phyloP scores from a whole-genome alignment of 2,329 filamentous ascomycete genomes.

The Diaporthe citri region DNA sequence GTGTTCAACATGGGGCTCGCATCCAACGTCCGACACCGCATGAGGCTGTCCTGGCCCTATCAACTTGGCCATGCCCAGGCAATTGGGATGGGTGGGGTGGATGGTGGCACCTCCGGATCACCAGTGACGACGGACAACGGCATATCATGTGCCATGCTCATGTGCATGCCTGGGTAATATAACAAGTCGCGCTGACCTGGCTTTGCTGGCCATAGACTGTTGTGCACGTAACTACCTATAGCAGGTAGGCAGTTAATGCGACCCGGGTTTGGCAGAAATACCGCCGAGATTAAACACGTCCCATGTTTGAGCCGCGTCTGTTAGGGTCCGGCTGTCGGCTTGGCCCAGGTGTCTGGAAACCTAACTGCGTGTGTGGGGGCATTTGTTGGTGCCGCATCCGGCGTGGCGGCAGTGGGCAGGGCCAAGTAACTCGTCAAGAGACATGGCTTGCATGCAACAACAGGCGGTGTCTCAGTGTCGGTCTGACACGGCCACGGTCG shows the following conservation, averaged over 20 bases:
- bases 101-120: background rate
- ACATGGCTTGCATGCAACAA: constrained; percentile 27
- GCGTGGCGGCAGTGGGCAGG: background rate
- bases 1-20: background rate
- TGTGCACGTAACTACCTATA: background rate
- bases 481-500: constrained; percentile 18
- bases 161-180: background rate
- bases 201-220: background rate
- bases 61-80: background rate
- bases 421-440: background rate
- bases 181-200: background rate
- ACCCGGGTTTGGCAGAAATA: constrained; percentile 11
- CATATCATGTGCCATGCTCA: constrained; percentile 3
- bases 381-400: background rate
- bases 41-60: constrained; percentile 2
- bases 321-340: constrained; percentile 28
- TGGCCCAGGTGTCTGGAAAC: constrained; percentile 21
- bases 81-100: background rate
- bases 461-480: constrained; percentile 16
- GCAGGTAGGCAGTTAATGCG: background rate
- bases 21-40: constrained; percentile 27
- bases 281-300: constrained; percentile 24
- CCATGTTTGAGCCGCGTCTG: constrained; percentile 25
- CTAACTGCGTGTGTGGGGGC: background rate
- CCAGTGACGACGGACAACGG: background rate